These are phyloP conservation scores for Pseudopediastrum boryanum DNA, from an alignment of 139 green algal genomes.

Conservation along the genomic window DNA sequence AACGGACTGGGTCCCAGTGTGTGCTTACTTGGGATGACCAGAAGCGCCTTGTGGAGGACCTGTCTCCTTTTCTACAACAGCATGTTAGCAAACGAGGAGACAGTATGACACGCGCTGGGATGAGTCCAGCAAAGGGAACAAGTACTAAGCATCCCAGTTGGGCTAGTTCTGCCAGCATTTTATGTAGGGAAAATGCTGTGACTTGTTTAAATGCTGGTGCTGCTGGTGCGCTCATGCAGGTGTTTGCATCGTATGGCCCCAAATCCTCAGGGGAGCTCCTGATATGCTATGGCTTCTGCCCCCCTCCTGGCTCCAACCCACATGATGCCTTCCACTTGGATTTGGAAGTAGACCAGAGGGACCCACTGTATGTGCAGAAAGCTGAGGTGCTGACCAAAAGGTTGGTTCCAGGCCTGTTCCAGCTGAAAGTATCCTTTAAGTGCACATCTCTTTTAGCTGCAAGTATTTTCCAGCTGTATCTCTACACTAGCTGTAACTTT, in stretches of 20 bases:
- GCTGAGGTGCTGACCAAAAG: not conserved
- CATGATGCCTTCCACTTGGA: conserved; percentile 56
- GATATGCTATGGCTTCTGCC: conserved; percentile 74
- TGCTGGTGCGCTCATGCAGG: conserved; percentile 17
- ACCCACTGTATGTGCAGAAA: not conserved
- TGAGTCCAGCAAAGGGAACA: not conserved
- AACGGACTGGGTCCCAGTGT: too few relatives aligned
- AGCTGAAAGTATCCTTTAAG: too few relatives aligned
- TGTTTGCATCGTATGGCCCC: conserved; percentile 59
- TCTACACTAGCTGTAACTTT: too few relatives aligned
- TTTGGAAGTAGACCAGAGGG: conserved; percentile 12
- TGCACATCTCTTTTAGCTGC: too few relatives aligned
- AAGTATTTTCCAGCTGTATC: too few relatives aligned
- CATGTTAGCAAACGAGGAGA: too few relatives aligned
- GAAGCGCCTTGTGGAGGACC: too few relatives aligned
- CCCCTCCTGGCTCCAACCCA: conserved; percentile 54
- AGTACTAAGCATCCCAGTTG: not conserved
- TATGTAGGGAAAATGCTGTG: not conserved
- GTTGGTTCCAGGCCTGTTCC: too few relatives aligned
- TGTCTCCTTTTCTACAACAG: not conserved
- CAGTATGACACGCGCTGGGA: too few relatives aligned
- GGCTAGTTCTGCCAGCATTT: not conserved
- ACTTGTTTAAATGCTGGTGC: not conserved
- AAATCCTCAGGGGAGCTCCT: conserved; percentile 65
- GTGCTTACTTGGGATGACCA: too few relatives aligned